Evolutionary conservation across 768 basidiomycete genomes (phyloP).

Genomic region (Cystofilobasidium bisporidii): DNA sequence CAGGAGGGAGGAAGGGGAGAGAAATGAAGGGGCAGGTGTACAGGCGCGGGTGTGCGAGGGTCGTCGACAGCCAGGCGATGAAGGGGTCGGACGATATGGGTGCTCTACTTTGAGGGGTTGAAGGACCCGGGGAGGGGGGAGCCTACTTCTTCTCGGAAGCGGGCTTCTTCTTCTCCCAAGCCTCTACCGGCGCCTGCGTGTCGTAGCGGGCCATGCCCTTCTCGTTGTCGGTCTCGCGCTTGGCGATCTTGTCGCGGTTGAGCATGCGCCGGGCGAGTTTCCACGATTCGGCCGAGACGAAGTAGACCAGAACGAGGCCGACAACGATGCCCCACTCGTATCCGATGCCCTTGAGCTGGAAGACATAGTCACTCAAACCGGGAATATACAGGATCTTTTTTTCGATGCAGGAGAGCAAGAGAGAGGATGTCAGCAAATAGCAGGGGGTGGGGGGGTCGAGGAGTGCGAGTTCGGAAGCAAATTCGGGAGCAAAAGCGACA

Average conservation of each 20-base stretch:
- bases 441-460: too few relatives aligned
- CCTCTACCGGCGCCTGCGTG: slow-evolving; percentile 21
- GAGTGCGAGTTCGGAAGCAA: neutral
- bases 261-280: slow-evolving; percentile 15
- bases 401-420: too few relatives aligned
- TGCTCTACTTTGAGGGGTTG: too few relatives aligned
- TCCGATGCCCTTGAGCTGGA: slow-evolving; percentile 42
- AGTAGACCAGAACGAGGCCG: slow-evolving; percentile 32
- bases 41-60: too few relatives aligned
- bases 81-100: too few relatives aligned
- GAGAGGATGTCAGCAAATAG: too few relatives aligned
- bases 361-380: slow-evolving; percentile 30
- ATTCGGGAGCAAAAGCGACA: neutral
- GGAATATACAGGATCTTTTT: slow-evolving; percentile 36
- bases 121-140: too few relatives aligned
- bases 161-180: neutral
- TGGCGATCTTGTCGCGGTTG: neutral
- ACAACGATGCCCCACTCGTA: slow-evolving; percentile 38
- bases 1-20: too few relatives aligned
- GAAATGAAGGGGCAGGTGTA: too few relatives aligned
- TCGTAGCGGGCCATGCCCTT: slow-evolving; percentile 27
- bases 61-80: too few relatives aligned
- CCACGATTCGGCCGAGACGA: slow-evolving; percentile 16
- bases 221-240: slow-evolving; percentile 5
- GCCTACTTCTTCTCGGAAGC: too few relatives aligned